phyloP scores from a whole-genome alignment of 2,329 filamentous ascomycete species.

The Rasamsonia emersonii region DNA sequence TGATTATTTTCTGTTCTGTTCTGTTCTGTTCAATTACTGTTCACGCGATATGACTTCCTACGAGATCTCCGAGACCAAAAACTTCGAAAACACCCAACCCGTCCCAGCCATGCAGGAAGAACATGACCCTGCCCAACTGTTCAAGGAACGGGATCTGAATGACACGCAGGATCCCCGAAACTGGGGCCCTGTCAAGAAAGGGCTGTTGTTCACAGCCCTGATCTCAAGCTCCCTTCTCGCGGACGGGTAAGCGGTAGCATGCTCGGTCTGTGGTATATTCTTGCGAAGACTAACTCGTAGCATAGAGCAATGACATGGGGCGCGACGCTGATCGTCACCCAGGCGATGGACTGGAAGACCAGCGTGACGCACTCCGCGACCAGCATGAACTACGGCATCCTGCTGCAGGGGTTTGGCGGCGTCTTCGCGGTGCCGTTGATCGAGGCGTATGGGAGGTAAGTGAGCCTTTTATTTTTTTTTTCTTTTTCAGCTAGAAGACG shows the following conservation, averaged over 20 bases:
- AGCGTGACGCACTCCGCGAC: constrained; percentile 25
- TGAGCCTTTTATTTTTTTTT: too few species aligned
- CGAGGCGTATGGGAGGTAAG: constrained; percentile 33
- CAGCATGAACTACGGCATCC: constrained; percentile 32
- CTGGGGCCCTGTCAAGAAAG: constrained; percentile 22
- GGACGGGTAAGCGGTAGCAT: constrained; percentile 25
- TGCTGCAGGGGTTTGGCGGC: constrained; percentile 31
- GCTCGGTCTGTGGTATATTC: background rate
- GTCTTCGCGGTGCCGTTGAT: constrained; percentile 31
- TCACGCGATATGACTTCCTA: too few species aligned
- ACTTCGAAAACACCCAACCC: too few species aligned
- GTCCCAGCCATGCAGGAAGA: constrained; percentile 12
- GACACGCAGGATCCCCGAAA: constrained; percentile 18
- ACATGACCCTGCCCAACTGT: constrained; percentile 12
- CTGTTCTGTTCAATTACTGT: too few species aligned
- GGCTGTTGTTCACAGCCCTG: constrained; percentile 23
- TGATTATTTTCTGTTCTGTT: too few species aligned
- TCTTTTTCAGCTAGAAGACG: background rate
- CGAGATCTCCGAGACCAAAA: background rate
- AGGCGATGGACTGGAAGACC: constrained; percentile 28
- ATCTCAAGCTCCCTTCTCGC: constrained; percentile 28
- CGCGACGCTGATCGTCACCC: constrained; percentile 30
- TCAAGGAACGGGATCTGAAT: constrained; percentile 12
- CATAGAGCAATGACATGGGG: constrained; percentile 32
- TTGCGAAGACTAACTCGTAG: constrained; percentile 3